Evolutionary conservation across 441 rosid genomes (phyloP).

Genomic region (Croton laevigatus): DNA sequence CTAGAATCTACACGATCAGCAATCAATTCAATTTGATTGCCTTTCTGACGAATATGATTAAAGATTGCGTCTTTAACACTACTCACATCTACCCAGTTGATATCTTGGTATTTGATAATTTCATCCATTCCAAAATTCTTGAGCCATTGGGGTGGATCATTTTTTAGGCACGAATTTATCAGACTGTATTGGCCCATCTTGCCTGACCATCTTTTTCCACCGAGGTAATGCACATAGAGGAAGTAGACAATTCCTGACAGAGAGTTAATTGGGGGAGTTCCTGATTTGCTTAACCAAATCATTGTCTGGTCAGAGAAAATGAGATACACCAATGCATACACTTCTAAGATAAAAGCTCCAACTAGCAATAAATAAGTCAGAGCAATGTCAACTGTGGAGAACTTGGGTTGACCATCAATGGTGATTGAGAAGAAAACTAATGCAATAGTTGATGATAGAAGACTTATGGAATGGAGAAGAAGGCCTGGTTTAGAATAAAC

Average conservation of each 20-base stretch:
- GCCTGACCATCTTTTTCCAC: not conserved
- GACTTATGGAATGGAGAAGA: not conserved
- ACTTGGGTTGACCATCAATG: not conserved
- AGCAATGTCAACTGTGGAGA: not conserved
- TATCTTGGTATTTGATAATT: not conserved
- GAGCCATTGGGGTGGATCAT: not conserved
- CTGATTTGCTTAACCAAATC: not conserved
- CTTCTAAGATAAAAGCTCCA: conserved; percentile 22
- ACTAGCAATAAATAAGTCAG: not conserved
- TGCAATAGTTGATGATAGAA: not conserved
- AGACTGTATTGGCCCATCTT: conserved; percentile 20
- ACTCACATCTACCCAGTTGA: not conserved
- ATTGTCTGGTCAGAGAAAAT: conserved; percentile 20
- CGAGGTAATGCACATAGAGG: not conserved
- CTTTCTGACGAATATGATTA: not conserved
- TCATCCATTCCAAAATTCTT: not conserved
- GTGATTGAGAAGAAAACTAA: not conserved
- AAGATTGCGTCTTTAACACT: not conserved
- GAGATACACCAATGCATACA: conserved; percentile 1
- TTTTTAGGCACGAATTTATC: not conserved
- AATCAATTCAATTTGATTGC: not conserved
- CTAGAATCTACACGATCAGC: not conserved
- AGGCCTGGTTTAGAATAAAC: conserved; percentile 1
- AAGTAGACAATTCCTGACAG: not conserved
- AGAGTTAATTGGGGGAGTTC: not conserved